Percentiles rank a stretch among this genome's conserved stretches.
Evolutionary conservation across 2,329 filamentous ascomycete species (phyloP).

Genomic region (Aureobasidium vineae): DNA sequence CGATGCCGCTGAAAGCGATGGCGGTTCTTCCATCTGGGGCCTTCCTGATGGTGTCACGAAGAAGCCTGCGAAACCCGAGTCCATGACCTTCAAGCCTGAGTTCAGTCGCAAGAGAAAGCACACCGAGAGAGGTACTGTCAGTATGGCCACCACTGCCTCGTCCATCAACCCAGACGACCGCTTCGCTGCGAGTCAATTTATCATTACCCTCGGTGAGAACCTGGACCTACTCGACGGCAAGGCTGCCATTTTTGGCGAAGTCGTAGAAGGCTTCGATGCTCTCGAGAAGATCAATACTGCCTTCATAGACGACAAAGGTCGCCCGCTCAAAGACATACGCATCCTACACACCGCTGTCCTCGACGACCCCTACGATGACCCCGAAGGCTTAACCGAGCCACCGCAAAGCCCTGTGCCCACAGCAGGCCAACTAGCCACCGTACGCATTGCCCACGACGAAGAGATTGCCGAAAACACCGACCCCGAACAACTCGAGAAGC

Average conservation of each 20-base stretch:
- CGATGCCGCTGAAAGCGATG: constrained; percentile 79
- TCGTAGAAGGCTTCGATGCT: constrained; percentile 92
- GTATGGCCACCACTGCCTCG: constrained; percentile 89
- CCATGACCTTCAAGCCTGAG: constrained; percentile 66
- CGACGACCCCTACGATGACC: constrained; percentile 89
- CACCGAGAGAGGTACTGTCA: constrained; percentile 83
- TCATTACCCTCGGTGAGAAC: constrained; percentile 85
- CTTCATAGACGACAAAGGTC: constrained; percentile 80
- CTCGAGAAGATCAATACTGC: constrained; percentile 90
- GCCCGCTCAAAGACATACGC: constrained; percentile 89
- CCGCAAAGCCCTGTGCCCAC: constrained; percentile 76
- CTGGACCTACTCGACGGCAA: constrained; percentile 90
- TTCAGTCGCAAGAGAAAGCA: constrained; percentile 88
- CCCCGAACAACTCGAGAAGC: constrained; percentile 74
- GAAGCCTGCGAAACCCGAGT: constrained; percentile 57
- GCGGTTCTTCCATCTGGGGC: constrained; percentile 91
- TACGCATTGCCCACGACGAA: constrained; percentile 88
- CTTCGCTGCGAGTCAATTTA: constrained; percentile 86
- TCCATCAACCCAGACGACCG: constrained; percentile 74
- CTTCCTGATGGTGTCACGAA: constrained; percentile 63
- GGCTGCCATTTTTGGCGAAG: constrained; percentile 90
- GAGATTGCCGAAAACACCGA: constrained; percentile 75
- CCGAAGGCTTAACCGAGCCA: constrained; percentile 70
- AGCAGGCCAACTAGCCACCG: constrained; percentile 82
- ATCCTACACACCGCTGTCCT: constrained; percentile 90